Evolutionary conservation across 345 rosid species (phyloP), one percentile per base, ranked within the genome.

Genomic region (Gossypium australe): DNA sequence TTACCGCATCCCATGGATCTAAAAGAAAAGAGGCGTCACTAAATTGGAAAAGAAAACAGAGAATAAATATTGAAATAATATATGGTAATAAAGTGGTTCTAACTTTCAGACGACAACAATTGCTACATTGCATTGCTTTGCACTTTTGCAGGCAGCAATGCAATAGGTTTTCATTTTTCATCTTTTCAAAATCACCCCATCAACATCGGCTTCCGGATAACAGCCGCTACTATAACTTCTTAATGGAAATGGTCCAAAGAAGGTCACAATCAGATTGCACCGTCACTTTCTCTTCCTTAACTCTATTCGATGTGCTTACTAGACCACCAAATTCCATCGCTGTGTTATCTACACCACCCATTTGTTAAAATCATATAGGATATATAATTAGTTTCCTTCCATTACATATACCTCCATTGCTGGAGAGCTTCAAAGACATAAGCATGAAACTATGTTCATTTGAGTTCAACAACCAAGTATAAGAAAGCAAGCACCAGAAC

Each of bases 171-270:
- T 24, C 29, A 22, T 57, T 20, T 9, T 25, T 24, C 8, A 13
- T 3, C 57, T 52, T 17, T 57, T 59, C 45, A 6, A 63, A 4
- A 38, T 63, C 24, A 59, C 9, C 64, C 41, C 63, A 59, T 59
- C 64, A 59, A 11, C 38, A 59, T 29, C 38, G 38, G 6, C 38
- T 1, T 7, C 53, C 52, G 52, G 3, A 51, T 3, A 5, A 56
- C 22, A n/a, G 29, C 34, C 16, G 1, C 44, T 2, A n/a, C 76
- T 47, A 62, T 10, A 8, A 45, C 73, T 84, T 85, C 78, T 86
- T 92, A 25, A 96, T 86, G 72, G 97, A 86, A 68, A 96, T 92
- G 1, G 99, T 96, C 99, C 98, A 96, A 11, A 96, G 87, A 80
- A 96, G 92, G 86, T 96, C 95, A 0, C 92, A 80, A 78, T 90